Conservation (phyloP, 495 filamentous ascomycete species). For the Annulohypoxylon stygium region DNA sequence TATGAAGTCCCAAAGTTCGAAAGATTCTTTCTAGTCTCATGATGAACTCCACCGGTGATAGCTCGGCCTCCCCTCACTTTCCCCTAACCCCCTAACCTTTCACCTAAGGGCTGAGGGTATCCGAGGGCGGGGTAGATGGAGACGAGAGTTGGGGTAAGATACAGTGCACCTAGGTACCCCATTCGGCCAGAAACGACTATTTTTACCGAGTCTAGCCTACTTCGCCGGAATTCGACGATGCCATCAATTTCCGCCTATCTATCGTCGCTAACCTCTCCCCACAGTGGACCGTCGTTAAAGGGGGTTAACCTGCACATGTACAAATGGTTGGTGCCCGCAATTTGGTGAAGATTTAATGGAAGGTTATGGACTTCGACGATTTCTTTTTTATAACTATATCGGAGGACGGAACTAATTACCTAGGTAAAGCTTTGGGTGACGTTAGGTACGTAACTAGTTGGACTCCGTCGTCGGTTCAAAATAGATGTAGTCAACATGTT, state of each 20-base stretch:
- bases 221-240: constrained; percentile 34
- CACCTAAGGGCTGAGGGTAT: background rate
- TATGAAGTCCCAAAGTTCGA: background rate
- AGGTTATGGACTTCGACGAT: background rate
- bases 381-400: background rate
- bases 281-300: constrained; percentile 25
- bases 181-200: constrained; percentile 41
- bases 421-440: constrained; percentile 1
- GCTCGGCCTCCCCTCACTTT: constrained; percentile 31
- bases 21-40: constrained; percentile 12
- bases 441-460: constrained; percentile 12
- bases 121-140: constrained; percentile 38
- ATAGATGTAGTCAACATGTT: background rate
- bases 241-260: constrained; percentile 2
- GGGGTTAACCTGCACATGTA: constrained; percentile 10
- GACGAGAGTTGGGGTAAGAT: constrained; percentile 31
- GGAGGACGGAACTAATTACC: constrained; percentile 8
- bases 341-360: constrained; percentile 1
- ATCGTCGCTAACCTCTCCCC: constrained; percentile 15
- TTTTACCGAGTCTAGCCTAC: constrained; percentile 35
- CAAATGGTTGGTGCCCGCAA: constrained; percentile 35
- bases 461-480: constrained; percentile 31
- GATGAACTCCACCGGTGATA: constrained; percentile 16
- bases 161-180: constrained; percentile 7
- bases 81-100: constrained; percentile 18